phyloP scores from a whole-genome alignment of 148 eudicot species.

The Rhododendron simsii region DNA sequence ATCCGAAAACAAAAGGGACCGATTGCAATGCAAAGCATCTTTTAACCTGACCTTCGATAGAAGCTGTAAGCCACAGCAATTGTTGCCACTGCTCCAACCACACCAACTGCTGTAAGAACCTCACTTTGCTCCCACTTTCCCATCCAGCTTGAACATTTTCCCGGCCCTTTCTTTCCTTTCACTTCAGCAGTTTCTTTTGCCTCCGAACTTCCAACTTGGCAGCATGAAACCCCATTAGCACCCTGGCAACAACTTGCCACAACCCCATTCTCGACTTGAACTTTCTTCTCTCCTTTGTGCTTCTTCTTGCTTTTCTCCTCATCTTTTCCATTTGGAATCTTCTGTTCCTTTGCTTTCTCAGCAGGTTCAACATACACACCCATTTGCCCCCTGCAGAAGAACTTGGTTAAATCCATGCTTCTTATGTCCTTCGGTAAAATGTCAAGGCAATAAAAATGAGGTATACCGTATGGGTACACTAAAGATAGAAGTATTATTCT shows the following conservation, averaged over 20 bases:
- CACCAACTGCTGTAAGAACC: conserved; percentile 54
- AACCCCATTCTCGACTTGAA: conserved; percentile 29
- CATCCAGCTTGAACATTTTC: conserved; percentile 34
- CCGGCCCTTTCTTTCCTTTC: conserved; percentile 25
- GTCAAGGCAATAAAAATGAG: not conserved
- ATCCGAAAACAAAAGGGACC: not conserved
- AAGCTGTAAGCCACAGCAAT: conserved; percentile 73
- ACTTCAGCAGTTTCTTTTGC: conserved; percentile 23
- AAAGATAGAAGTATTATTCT: not conserved
- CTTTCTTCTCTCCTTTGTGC: conserved; percentile 24
- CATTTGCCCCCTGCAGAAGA: conserved; percentile 82
- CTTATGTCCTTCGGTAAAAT: not conserved
- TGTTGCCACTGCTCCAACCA: conserved; percentile 74
- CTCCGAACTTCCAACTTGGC: conserved; percentile 43
- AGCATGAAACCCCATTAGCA: conserved; percentile 58
- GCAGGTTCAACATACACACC: conserved; percentile 42
- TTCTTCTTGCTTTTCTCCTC: conserved; percentile 24
- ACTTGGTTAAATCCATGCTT: not conserved
- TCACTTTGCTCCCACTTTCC: conserved; percentile 75
- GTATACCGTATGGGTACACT: not conserved
- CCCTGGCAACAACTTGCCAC: conserved; percentile 78
- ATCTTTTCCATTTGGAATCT: conserved; percentile 32
- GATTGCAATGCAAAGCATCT: not conserved
- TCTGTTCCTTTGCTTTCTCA: conserved; percentile 37
- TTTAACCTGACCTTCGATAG: conserved; percentile 57